These are phyloP conservation scores for Phytopythium litorale DNA, from an alignment of 352 stramenopile species.

Conservation along the genomic window DNA sequence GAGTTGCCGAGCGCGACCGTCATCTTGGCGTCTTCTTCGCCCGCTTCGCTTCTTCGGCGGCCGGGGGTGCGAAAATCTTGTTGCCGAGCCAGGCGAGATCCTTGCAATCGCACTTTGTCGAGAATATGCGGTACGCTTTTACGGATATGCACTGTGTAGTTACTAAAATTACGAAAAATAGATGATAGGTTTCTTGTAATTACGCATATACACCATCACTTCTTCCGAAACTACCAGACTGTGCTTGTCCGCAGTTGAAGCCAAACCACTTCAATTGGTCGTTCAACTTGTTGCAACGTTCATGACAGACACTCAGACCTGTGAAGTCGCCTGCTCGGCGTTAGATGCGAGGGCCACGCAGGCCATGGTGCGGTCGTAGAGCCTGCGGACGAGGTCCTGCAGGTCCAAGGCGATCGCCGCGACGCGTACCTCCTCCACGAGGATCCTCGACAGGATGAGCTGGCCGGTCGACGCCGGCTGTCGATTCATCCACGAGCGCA, in stretches of 20 bases:
- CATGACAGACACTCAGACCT: not conserved
- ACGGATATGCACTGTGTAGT: no score
- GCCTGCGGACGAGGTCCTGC: not conserved
- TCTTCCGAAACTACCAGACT: not conserved
- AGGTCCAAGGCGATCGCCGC: not conserved
- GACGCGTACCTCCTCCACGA: not conserved
- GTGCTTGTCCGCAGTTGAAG: not conserved
- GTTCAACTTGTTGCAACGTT: not conserved
- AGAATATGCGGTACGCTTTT: not conserved
- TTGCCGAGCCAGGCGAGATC: not conserved
- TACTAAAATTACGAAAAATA: no score
- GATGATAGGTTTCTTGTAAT: no score
- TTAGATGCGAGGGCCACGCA: not conserved
- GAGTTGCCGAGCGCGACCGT: constrained; percentile 54
- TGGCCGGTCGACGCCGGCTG: not conserved
- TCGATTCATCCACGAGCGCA: not conserved
- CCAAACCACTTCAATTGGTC: not conserved
- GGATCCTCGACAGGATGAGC: constrained; percentile 3
- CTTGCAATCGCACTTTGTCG: constrained; percentile 4
- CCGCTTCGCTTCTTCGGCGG: constrained; percentile 5
- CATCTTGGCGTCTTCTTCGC: constrained; percentile 33
- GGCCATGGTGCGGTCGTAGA: constrained; percentile 2
- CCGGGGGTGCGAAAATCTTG: constrained; percentile 10
- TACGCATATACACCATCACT: no score
- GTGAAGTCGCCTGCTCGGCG: not conserved